These are phyloP conservation scores for Yarrowia divulgata DNA, from an alignment of 805 yeast genomes.

Conservation along the genomic window DNA sequence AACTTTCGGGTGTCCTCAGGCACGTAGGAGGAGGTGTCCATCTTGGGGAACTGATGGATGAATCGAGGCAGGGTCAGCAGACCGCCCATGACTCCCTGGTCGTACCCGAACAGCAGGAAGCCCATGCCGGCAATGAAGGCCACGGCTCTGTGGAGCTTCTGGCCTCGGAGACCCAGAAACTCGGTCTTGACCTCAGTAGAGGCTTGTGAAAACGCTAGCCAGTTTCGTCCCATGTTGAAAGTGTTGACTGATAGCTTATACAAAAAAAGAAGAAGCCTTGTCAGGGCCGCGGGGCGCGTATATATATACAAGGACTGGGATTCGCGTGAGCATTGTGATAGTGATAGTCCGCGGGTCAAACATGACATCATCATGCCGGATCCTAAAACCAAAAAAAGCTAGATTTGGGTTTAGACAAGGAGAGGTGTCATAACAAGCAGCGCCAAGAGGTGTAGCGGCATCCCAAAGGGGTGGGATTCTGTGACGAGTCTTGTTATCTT, in stretches of 20 bases:
- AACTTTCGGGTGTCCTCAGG: slow-evolving; percentile 18
- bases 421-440: slow-evolving; percentile 26
- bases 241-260: slow-evolving; percentile 1
- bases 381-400: not conserved
- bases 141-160: slow-evolving; percentile 42
- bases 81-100: slow-evolving; percentile 82
- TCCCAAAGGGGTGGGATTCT: slow-evolving; percentile 11
- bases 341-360: slow-evolving; percentile 2
- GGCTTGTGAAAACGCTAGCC: slow-evolving; percentile 26
- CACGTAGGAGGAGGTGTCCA: slow-evolving; percentile 35
- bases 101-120: slow-evolving; percentile 66
- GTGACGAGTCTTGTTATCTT: not conserved
- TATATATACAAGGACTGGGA: not conserved
- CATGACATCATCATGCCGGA: slow-evolving; percentile 24
- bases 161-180: slow-evolving; percentile 43
- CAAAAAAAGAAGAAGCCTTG: not conserved
- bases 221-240: slow-evolving; percentile 28
- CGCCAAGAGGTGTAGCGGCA: slow-evolving; percentile 34
- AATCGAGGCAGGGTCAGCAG: slow-evolving; percentile 62
- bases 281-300: not conserved
- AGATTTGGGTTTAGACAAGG: slow-evolving; percentile 28
- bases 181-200: slow-evolving; percentile 35
- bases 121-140: slow-evolving; percentile 44
- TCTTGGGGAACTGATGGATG: slow-evolving; percentile 43
- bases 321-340: slow-evolving; percentile 21